phyloP scores from a whole-genome alignment of 2,329 filamentous ascomycete species.

The Fusarium burgessii region DNA sequence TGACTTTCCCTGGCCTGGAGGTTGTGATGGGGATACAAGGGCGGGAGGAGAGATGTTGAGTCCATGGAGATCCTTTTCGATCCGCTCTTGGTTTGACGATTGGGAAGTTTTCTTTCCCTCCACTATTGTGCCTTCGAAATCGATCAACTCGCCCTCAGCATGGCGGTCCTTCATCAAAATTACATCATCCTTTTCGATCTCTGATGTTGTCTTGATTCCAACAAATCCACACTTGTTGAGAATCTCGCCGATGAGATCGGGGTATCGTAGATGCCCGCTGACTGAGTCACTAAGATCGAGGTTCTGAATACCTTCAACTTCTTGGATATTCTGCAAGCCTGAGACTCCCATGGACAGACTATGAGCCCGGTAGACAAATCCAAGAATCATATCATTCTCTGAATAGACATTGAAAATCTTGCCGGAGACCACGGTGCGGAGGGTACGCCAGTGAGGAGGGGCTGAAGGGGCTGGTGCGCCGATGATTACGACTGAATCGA shows the following conservation, averaged over 20 bases:
- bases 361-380: constrained; percentile 86
- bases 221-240: constrained; percentile 65
- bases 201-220: constrained; percentile 57
- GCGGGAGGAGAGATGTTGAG: constrained; percentile 47
- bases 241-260: constrained; percentile 63
- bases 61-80: constrained; percentile 46
- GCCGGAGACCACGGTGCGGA: constrained; percentile 83
- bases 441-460: constrained; percentile 77
- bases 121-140: constrained; percentile 42
- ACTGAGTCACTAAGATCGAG: constrained; percentile 66
- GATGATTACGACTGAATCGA: constrained; percentile 87
- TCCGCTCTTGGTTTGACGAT: constrained; percentile 25
- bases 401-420: constrained; percentile 90
- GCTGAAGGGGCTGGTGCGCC: constrained; percentile 83
- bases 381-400: constrained; percentile 87
- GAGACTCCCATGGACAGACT: constrained; percentile 86
- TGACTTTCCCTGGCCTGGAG: constrained; percentile 16
- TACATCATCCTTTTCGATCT: constrained; percentile 65
- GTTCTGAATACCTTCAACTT: constrained; percentile 73
- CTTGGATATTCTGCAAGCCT: constrained; percentile 79
- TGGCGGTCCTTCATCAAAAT: constrained; percentile 59
- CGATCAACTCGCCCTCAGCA: constrained; percentile 49
- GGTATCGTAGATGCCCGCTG: constrained; percentile 65
- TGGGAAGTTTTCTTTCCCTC: constrained; percentile 25
- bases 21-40: constrained; percentile 37